Evolutionary conservation across 805 yeast genomes (phyloP).

Genomic region (Metschnikowia vanudenii): DNA sequence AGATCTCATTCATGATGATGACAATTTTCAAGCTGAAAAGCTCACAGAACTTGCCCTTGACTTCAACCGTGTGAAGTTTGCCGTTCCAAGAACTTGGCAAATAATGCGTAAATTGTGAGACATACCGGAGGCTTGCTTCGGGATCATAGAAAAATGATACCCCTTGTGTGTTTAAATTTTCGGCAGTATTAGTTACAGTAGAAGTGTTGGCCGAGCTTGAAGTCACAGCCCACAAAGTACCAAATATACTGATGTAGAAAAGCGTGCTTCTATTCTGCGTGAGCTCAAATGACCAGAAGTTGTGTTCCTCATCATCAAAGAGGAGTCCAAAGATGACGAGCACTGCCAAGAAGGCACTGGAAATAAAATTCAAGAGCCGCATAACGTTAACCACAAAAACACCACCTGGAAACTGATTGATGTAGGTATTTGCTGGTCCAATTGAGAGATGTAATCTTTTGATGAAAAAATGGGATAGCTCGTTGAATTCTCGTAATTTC

Average conservation of each 20-base stretch:
- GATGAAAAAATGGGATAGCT: constrained; percentile 82
- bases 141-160: constrained; percentile 76
- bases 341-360: constrained; percentile 89
- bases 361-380: constrained; percentile 53
- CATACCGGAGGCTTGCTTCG: constrained; percentile 75
- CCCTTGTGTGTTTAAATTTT: constrained; percentile 25
- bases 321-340: constrained; percentile 61
- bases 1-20: constrained; percentile 70
- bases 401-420: constrained; percentile 90
- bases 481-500: constrained; percentile 93
- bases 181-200: constrained; percentile 21
- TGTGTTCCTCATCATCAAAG: constrained; percentile 76
- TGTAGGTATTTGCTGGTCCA: constrained; percentile 76
- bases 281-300: constrained; percentile 84
- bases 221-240: constrained; percentile 84
- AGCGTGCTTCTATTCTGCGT: constrained; percentile 77
- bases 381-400: constrained; percentile 36
- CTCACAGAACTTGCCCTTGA: constrained; percentile 77
- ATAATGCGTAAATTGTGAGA: constrained; percentile 87
- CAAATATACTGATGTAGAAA: constrained; percentile 85
- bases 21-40: constrained; percentile 72
- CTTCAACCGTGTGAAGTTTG: constrained; percentile 76
- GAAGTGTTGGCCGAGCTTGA: constrained; percentile 52
- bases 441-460: constrained; percentile 74
- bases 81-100: constrained; percentile 87